phyloP scores from a whole-genome alignment of 768 basidiomycete species.

The Suillus ampliporus region DNA sequence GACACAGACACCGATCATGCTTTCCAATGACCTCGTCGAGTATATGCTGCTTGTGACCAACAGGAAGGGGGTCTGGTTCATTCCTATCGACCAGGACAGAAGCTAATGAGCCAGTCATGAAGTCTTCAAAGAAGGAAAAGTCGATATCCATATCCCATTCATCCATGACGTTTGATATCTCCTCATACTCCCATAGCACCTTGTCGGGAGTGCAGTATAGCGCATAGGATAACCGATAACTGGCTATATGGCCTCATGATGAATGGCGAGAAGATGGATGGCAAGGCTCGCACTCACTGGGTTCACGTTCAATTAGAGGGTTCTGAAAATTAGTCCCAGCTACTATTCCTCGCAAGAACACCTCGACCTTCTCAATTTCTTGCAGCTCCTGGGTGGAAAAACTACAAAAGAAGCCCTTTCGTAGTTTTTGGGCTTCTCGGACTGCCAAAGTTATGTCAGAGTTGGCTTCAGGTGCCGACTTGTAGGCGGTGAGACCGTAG shows the following conservation, averaged over 20 bases:
- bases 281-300: too few species aligned
- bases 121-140: too few species aligned
- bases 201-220: not conserved
- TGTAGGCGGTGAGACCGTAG: too few species aligned
- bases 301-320: too few species aligned
- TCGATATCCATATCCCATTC: not conserved
- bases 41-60: constrained; percentile 21
- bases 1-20: constrained; percentile 28
- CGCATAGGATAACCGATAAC: not conserved
- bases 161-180: not conserved
- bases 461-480: too few species aligned
- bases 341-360: constrained; percentile 23
- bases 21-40: constrained; percentile 20
- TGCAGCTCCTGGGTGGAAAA: constrained; percentile 22
- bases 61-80: not conserved
- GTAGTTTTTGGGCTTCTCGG: too few species aligned
- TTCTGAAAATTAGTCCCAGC: not conserved
- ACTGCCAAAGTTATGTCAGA: too few species aligned
- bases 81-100: not conserved
- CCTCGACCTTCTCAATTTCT: constrained; percentile 24
- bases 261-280: too few species aligned
- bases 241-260: too few species aligned
- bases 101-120: not conserved
- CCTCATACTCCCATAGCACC: too few species aligned
- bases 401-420: constrained; percentile 13